Conservation (phyloP, 2,329 filamentous ascomycete species). For the Aureobasidium sp. region DNA sequence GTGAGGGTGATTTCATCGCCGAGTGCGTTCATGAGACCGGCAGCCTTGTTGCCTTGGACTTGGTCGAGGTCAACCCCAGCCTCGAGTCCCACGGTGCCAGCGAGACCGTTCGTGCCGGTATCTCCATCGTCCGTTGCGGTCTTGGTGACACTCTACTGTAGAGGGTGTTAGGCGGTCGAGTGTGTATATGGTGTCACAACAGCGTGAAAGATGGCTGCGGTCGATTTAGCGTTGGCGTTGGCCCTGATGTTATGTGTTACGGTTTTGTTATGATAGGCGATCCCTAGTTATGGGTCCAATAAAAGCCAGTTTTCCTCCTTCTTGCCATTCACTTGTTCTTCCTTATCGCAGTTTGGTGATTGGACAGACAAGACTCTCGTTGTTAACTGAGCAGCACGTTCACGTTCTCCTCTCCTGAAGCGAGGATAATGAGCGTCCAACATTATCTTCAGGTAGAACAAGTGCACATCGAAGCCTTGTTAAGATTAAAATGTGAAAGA, state of each 20-base stretch:
- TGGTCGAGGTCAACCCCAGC: slow-evolving; percentile 47
- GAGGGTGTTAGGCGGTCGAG: not conserved
- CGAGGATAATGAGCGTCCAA: too few relatives aligned
- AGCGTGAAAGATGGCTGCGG: not conserved
- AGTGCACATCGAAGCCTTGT: too few relatives aligned
- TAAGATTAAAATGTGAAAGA: too few relatives aligned
- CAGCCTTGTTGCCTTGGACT: slow-evolving; percentile 47
- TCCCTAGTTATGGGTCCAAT: not conserved
- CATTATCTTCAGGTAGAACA: too few relatives aligned
- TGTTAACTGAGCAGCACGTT: not conserved
- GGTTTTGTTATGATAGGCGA: not conserved
- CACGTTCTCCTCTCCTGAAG: too few relatives aligned
- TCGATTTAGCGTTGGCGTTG: slow-evolving; percentile 4
- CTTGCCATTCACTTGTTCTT: not conserved
- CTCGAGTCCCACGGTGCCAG: slow-evolving; percentile 52
- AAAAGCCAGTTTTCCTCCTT: not conserved
- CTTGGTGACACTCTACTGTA: slow-evolving; percentile 84
- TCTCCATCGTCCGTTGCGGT: slow-evolving; percentile 83
- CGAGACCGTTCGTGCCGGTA: slow-evolving; percentile 79
- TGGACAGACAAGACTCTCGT: not conserved
- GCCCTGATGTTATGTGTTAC: slow-evolving; percentile 6
- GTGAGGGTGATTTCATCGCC: slow-evolving; percentile 95
- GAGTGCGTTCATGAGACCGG: slow-evolving; percentile 53
- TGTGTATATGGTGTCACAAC: not conserved
- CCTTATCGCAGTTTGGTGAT: not conserved